Evolutionary conservation across 2,329 filamentous ascomycete species (phyloP).

Genomic region (Parastagonospora avenae): DNA sequence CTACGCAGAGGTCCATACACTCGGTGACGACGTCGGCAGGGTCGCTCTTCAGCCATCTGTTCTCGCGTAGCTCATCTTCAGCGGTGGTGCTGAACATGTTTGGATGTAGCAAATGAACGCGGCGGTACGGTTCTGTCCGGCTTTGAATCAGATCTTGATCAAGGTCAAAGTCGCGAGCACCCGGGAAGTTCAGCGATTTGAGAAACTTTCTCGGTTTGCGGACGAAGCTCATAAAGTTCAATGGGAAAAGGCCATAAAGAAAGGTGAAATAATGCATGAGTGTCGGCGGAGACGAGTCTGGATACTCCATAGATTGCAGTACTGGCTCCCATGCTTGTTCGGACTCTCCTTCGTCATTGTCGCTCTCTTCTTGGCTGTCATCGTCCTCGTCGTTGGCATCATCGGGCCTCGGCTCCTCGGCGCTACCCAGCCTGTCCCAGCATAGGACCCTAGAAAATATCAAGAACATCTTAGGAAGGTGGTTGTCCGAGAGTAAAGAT

Average conservation of each 20-base stretch:
- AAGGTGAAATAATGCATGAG: constrained; percentile 79
- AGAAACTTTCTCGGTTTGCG: constrained; percentile 80
- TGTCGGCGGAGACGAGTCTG: constrained; percentile 62
- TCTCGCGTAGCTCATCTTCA: constrained; percentile 79
- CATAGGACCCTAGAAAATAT: constrained; percentile 81
- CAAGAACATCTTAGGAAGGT: constrained; percentile 76
- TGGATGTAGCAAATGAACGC: constrained; percentile 77
- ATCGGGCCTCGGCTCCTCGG: constrained; percentile 13
- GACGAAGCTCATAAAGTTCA: constrained; percentile 87
- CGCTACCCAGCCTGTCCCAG: constrained; percentile 66
- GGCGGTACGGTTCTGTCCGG: constrained; percentile 74
- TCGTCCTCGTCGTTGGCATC: constrained; percentile 24
- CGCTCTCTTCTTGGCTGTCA: constrained; percentile 44
- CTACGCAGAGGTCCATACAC: constrained; percentile 72
- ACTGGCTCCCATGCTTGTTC: constrained; percentile 67
- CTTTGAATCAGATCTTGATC: constrained; percentile 78
- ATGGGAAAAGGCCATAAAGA: constrained; percentile 80
- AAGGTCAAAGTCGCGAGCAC: constrained; percentile 75
- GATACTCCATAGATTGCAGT: constrained; percentile 63
- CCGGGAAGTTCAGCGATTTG: constrained; percentile 71
- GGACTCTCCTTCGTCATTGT: constrained; percentile 37
- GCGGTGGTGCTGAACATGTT: constrained; percentile 82
- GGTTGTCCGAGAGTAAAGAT: constrained; percentile 63
- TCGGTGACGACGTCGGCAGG: constrained; percentile 79
- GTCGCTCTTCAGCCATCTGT: constrained; percentile 79